Percentiles rank a stretch among this genome's conserved stretches.
Evolutionary conservation across 306 rosid species (phyloP).

Genomic region (Vigna reflexopilosa): DNA sequence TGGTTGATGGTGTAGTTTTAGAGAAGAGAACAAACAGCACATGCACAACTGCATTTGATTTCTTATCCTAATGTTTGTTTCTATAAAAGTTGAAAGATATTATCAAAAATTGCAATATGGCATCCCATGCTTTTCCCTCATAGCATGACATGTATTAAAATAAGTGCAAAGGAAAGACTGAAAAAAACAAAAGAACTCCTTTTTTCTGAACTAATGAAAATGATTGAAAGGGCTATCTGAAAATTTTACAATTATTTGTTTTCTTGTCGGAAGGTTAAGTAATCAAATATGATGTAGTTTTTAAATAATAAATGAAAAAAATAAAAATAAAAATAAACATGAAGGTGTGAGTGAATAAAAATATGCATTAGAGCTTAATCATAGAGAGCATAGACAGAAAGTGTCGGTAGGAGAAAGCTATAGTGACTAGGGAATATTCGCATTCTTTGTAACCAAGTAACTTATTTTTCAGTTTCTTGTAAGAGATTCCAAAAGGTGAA

Average conservation of each 20-base stretch:
- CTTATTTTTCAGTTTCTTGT: background rate
- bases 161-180: background rate
- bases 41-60: slow-evolving; percentile 42
- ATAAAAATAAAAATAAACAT: background rate
- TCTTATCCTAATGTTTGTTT: slow-evolving; percentile 44
- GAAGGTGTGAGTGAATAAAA: background rate
- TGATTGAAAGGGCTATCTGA: slow-evolving; percentile 23
- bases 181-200: slow-evolving; percentile 19
- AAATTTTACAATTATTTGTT: slow-evolving; percentile 34
- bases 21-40: slow-evolving; percentile 42
- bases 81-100: background rate
- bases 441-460: background rate
- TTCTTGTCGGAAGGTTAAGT: slow-evolving; percentile 34
- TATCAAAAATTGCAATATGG: slow-evolving; percentile 37
- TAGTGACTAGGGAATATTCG: slow-evolving; percentile 6
- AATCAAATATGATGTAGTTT: slow-evolving; percentile 7
- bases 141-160: slow-evolving; percentile 6
- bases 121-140: slow-evolving; percentile 43
- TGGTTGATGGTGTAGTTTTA: slow-evolving; percentile 32
- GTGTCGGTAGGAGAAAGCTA: slow-evolving; percentile 5
- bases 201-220: slow-evolving; percentile 26
- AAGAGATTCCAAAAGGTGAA: too few relatives aligned
- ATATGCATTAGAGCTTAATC: background rate
- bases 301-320: background rate
- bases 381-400: background rate